phyloP scores from a whole-genome alignment of 768 basidiomycete genomes.

The Favolaschia claudopus region DNA sequence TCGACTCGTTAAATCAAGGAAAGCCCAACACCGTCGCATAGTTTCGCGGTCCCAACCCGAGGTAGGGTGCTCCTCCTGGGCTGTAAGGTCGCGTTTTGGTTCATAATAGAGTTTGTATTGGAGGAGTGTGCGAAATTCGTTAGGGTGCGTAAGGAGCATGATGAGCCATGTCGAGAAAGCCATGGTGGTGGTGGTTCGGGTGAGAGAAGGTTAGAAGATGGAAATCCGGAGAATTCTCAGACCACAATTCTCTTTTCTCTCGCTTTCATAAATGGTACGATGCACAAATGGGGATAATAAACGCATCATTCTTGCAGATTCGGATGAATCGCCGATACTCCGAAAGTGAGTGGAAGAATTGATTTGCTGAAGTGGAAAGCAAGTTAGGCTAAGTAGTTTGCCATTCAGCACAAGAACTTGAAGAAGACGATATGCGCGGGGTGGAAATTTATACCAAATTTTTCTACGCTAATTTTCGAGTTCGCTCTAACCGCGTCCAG shows the following conservation, averaged over 20 bases:
- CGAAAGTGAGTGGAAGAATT: too few species aligned
- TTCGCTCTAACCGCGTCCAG: too few species aligned
- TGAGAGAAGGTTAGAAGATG: neutral
- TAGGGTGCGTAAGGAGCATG: conserved; percentile 78
- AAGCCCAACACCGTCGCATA: conserved; percentile 92
- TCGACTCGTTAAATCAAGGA: conserved; percentile 87
- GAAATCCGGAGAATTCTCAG: neutral
- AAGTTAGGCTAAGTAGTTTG: too few species aligned
- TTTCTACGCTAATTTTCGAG: too few species aligned
- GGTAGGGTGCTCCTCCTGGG: conserved; percentile 72
- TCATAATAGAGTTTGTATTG: conserved; percentile 88
- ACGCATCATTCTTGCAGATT: too few species aligned
- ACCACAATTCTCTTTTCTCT: conserved; percentile 6
- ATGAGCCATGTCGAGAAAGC: conserved; percentile 65
- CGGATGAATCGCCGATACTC: too few species aligned
- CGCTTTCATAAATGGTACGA: conserved; percentile 7
- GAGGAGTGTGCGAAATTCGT: conserved; percentile 83
- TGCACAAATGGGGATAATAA: neutral
- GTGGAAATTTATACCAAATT: too few species aligned
- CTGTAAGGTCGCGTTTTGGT: conserved; percentile 81
- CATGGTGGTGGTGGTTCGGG: conserved; percentile 46
- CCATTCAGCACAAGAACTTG: too few species aligned
- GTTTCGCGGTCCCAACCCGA: conserved; percentile 87
- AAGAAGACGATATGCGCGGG: too few species aligned
- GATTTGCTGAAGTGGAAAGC: neutral